Evolutionary conservation across 2,329 filamentous ascomycete species (phyloP).

Genomic region (Colletotrichum costaricense): DNA sequence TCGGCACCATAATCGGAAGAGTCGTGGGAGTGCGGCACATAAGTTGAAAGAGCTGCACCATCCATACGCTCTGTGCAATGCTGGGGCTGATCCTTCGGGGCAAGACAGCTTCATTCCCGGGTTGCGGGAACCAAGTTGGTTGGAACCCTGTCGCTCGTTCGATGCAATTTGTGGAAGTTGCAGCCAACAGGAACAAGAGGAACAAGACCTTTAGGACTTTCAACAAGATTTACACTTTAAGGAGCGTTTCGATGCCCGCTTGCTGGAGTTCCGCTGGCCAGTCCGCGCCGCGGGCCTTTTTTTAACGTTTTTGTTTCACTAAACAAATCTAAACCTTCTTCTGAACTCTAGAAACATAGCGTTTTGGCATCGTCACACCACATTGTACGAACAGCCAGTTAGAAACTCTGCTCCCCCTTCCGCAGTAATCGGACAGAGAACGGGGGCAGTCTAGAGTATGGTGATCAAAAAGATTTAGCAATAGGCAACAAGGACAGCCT

Average conservation of each 20-base stretch:
- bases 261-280: neutral
- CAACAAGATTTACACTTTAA: neutral
- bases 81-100: neutral
- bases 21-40: neutral
- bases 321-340: slow-evolving; percentile 6
- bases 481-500: neutral
- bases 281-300: neutral
- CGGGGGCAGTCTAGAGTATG: neutral
- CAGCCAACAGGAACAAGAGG: neutral
- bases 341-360: neutral
- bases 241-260: neutral
- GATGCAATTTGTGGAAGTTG: neutral
- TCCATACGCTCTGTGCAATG: neutral
- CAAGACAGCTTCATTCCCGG: neutral
- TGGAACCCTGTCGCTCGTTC: neutral
- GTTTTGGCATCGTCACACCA: neutral
- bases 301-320: slow-evolving; percentile 10
- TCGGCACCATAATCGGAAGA: neutral
- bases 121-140: neutral
- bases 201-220: neutral
- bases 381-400: neutral
- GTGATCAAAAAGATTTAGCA: neutral
- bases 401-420: neutral
- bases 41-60: neutral
- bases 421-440: no score